Percentiles rank a stretch among this genome's conserved stretches.
Evolutionary conservation across 768 basidiomycete genomes (phyloP).

Genomic region (Tremella yokohamensis): DNA sequence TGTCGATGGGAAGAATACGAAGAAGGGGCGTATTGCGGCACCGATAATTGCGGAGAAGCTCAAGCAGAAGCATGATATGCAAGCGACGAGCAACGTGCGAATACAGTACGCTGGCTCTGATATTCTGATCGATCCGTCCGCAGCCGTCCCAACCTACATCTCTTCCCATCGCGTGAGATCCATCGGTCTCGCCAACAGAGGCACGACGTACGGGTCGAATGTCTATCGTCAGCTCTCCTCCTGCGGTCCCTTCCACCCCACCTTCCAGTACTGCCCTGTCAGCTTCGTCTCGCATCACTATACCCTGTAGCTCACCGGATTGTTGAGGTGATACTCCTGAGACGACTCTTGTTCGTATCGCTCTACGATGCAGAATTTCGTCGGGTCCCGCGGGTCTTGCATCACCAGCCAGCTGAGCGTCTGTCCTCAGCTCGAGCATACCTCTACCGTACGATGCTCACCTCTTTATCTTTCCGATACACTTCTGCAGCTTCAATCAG

Average conservation of each 20-base stretch:
- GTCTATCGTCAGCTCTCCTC: conserved; percentile 25
- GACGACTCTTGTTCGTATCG: conserved; percentile 51
- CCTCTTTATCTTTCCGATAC: conserved; percentile 50
- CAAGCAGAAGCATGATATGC: too few relatives aligned
- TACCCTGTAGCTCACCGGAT: conserved; percentile 30
- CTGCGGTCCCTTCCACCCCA: background rate
- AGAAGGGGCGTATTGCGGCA: too few relatives aligned
- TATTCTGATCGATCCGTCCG: too few relatives aligned
- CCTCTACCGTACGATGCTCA: too few relatives aligned
- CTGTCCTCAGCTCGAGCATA: conserved; percentile 27
- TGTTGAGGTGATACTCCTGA: conserved; percentile 50
- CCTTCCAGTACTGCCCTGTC: background rate
- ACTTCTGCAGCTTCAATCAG: conserved; percentile 49
- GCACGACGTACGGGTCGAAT: conserved; percentile 51
- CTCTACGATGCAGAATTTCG: conserved; percentile 52
- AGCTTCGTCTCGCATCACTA: background rate
- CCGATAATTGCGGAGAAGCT: too few relatives aligned
- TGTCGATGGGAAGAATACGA: too few relatives aligned
- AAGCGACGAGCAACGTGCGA: too few relatives aligned
- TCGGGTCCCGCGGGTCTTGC: conserved; percentile 51
- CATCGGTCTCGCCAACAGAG: conserved; percentile 49
- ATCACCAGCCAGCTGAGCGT: conserved; percentile 52
- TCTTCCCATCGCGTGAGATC: conserved; percentile 51
- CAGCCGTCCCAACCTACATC: conserved; percentile 20
- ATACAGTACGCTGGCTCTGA: too few relatives aligned